Conservation (phyloP, 2,329 filamentous ascomycete species). For the Akanthomyces dipterigenus region DNA sequence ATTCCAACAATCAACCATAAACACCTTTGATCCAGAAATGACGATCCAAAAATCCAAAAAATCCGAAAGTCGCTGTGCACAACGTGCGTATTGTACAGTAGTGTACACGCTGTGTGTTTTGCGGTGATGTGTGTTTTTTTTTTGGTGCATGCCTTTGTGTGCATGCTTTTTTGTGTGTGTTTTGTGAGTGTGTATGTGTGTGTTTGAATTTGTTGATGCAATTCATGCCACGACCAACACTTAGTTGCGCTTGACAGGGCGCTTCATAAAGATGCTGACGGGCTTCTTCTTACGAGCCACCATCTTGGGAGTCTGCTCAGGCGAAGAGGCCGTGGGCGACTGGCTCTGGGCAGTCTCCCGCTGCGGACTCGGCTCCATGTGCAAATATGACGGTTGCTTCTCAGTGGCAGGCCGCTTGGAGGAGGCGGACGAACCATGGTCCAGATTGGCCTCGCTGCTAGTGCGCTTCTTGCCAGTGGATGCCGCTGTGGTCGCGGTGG, state of each 20-base stretch:
- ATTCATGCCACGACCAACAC: not conserved
- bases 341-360: not conserved
- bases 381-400: conserved; percentile 22
- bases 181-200: not conserved
- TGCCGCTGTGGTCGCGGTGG: conserved; percentile 17
- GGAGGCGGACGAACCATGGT: not conserved
- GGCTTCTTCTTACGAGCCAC: conserved; percentile 5
- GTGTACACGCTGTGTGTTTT: conserved; percentile 12
- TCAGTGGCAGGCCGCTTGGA: conserved; percentile 36
- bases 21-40: not conserved
- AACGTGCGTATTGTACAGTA: not conserved
- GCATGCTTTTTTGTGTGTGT: not conserved
- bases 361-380: not conserved
- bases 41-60: not conserved
- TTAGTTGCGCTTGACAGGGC: not conserved
- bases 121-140: conserved; percentile 12
- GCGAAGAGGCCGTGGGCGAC: conserved; percentile 24
- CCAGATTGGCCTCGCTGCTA: not conserved
- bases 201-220: too few relatives aligned
- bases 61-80: not conserved
- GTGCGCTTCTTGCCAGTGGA: conserved; percentile 14
- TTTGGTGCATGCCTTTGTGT: not conserved
- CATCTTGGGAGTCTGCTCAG: not conserved
- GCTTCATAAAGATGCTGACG: conserved; percentile 10
- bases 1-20: too few relatives aligned